Evolutionary conservation across 352 stramenopile genomes (phyloP), one percentile per base, ranked within the genome.

Genomic region (Phytopythium litorale): DNA sequence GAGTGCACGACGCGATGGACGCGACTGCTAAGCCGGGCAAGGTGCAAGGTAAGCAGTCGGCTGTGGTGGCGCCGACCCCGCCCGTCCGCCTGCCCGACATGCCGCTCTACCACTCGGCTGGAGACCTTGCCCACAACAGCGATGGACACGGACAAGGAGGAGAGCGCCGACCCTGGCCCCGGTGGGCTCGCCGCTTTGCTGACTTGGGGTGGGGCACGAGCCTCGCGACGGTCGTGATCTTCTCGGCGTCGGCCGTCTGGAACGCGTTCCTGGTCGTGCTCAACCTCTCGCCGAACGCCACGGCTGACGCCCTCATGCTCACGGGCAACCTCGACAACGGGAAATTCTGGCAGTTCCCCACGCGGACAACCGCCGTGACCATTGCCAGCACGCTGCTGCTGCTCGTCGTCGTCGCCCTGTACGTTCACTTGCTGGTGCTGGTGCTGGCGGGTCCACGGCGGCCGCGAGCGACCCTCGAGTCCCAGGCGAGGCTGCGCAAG

Each of bases 201-300:
- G 18, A 43, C 18, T 63, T 72, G 12, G 60, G 68, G 0, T 75
- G 61, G 61, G 38, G 54, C 16, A 62, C 68, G 23, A 43, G 59
- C n/a, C 2, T 64, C 3, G 37, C 70, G 16, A 67, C 68, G 37
- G 33, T 43, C 11, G 45, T 79, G 15, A 58, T 76, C 16, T 67
- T 67, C 23, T 32, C 55, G 0, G 50, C 67, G 4, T 77, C 66
- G n/a, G 58, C 64, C 50, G 30, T 28, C 2, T 80, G 71, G 73
- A 75, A 64, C 56, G n/a, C 69, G 1, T 70, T 78, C 45, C 48
- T 81, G 32, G 48, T 86, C 38, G 35, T 69, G 2, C 37, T 86
- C 19, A 78, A 75, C 19, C 23, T 73, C 1, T 56, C 66, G 21
- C 69, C 73, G 3, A 75, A 67, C 30, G 42, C 50, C 48, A 83